Conservation (phyloP, 2,329 filamentous ascomycete species). For the Aspergillus cejpii region DNA sequence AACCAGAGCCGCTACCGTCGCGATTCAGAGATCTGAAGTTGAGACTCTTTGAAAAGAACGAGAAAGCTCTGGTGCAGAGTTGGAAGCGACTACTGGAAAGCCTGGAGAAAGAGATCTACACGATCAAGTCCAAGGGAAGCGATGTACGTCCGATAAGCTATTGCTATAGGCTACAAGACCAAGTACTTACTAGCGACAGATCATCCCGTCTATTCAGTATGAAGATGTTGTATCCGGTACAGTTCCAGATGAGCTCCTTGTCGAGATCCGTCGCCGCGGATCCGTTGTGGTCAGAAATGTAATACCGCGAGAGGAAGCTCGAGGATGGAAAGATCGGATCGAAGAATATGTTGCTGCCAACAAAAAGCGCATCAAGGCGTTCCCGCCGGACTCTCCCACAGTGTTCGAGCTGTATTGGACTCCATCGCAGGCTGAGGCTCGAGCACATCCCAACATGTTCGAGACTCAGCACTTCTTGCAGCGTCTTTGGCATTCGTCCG, state of each 20-base stretch:
- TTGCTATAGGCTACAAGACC: neutral
- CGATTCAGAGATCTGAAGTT: slow-evolving; percentile 40
- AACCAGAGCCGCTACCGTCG: slow-evolving; percentile 37
- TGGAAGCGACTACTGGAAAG: slow-evolving; percentile 40
- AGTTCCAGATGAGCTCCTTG: slow-evolving; percentile 30
- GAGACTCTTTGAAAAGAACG: slow-evolving; percentile 35
- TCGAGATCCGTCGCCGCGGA: slow-evolving; percentile 54
- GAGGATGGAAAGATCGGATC: slow-evolving; percentile 58
- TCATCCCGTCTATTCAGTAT: slow-evolving; percentile 41
- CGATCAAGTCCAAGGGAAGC: slow-evolving; percentile 38
- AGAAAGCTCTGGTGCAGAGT: slow-evolving; percentile 34
- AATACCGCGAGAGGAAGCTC: slow-evolving; percentile 55
- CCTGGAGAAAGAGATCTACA: slow-evolving; percentile 36
- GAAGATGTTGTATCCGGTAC: slow-evolving; percentile 35
- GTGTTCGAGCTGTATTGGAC: slow-evolving; percentile 76
- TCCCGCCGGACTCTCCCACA: slow-evolving; percentile 59
- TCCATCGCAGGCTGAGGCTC: slow-evolving; percentile 58
- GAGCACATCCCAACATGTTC: slow-evolving; percentile 60
- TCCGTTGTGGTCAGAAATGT: slow-evolving; percentile 60
- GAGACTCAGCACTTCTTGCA: slow-evolving; percentile 57
- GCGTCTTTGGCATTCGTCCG: slow-evolving; percentile 55
- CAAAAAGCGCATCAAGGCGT: slow-evolving; percentile 48
- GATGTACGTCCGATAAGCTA: slow-evolving; percentile 27
- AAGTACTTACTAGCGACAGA: slow-evolving; percentile 19
- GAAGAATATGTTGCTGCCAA: slow-evolving; percentile 61